phyloP scores from a whole-genome alignment of 805 yeast species.

The Brettanomyces bruxellensis region DNA sequence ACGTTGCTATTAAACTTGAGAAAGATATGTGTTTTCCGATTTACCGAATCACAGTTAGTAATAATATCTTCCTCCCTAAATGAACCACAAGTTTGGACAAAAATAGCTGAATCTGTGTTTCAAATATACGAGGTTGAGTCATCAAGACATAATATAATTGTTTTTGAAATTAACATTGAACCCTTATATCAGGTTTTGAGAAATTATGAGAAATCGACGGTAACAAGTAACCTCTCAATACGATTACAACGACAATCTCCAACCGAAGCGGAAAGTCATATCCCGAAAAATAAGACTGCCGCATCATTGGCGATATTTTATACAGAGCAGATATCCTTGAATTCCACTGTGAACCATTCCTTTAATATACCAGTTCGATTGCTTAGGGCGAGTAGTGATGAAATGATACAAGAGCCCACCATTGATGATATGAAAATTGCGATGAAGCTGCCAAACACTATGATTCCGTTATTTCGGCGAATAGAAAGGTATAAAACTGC shows the following conservation, averaged over 20 bases:
- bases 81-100: constrained; percentile 67
- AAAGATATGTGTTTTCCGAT: constrained; percentile 46
- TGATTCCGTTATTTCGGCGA: constrained; percentile 46
- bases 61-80: constrained; percentile 43
- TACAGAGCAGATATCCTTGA: constrained; percentile 32
- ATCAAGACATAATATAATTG: constrained; percentile 42
- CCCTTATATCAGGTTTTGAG: constrained; percentile 47
- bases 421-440: constrained; percentile 45
- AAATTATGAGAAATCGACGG: constrained; percentile 45
- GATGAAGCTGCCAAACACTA: constrained; percentile 41
- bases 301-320: constrained; percentile 51
- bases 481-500: constrained; percentile 56
- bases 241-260: constrained; percentile 37
- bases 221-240: constrained; percentile 37
- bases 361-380: constrained; percentile 66
- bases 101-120: constrained; percentile 38
- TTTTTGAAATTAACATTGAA: constrained; percentile 56
- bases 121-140: constrained; percentile 43
- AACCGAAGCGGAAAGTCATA: constrained; percentile 2
- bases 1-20: constrained; percentile 31
- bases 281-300: constrained; percentile 19
- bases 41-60: constrained; percentile 39
- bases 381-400: constrained; percentile 44
- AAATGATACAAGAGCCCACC: constrained; percentile 54
- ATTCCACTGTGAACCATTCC: constrained; percentile 49